Evolutionary conservation across 306 rosid genomes (phyloP).

Genomic region (Prunus fruticosa): DNA sequence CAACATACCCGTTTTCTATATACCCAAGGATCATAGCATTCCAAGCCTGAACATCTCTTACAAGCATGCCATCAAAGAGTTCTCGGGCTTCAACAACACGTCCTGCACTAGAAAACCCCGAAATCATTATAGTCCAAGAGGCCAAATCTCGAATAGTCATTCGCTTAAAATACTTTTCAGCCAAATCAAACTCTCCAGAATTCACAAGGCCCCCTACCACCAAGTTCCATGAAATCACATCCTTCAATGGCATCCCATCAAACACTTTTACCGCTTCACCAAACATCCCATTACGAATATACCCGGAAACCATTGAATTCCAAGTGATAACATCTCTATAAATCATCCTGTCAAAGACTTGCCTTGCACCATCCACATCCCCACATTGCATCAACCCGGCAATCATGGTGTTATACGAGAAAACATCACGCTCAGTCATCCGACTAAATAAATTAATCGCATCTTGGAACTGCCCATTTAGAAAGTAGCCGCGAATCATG

Average conservation of each 20-base stretch:
- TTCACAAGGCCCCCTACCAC: constrained; percentile 47
- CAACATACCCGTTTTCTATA: constrained; percentile 31
- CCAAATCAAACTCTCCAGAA: constrained; percentile 34
- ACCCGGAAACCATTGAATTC: constrained; percentile 57
- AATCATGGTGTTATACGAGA: constrained; percentile 47
- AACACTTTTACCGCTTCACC: constrained; percentile 34
- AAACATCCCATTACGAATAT: constrained; percentile 39
- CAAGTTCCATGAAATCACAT: constrained; percentile 60
- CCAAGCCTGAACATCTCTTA: constrained; percentile 46
- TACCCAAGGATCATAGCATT: constrained; percentile 46
- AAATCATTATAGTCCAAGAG: constrained; percentile 57
- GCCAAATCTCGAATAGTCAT: constrained; percentile 38
- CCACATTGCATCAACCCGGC: constrained; percentile 54
- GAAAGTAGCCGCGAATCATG: constrained; percentile 44
- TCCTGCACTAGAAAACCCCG: constrained; percentile 31
- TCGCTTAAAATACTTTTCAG: constrained; percentile 33
- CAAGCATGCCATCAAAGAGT: constrained; percentile 43
- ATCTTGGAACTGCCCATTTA: constrained; percentile 13
- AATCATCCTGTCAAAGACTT: constrained; percentile 35
- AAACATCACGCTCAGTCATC: constrained; percentile 38
- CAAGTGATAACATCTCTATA: constrained; percentile 40
- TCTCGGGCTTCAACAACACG: constrained; percentile 32
- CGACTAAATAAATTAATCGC: constrained; percentile 29
- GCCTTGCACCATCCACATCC: constrained; percentile 40
- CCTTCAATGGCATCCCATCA: constrained; percentile 38